Conservation (phyloP, 352 stramenopile genomes). For the Pythium chondricola region DNA sequence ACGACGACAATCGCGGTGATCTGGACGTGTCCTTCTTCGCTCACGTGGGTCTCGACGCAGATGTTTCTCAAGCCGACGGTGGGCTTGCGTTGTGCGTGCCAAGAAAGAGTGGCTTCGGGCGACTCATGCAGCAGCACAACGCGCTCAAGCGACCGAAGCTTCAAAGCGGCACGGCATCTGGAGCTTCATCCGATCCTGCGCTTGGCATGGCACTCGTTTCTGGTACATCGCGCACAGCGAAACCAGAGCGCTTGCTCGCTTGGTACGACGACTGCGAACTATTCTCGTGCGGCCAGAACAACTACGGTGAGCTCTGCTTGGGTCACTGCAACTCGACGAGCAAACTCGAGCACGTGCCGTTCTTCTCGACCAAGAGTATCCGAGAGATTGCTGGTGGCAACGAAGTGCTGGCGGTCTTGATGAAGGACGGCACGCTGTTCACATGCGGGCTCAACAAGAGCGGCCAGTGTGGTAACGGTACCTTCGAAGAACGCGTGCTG, state of each 20-base stretch:
- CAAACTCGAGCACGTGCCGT: constrained; percentile 79
- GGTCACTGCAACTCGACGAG: constrained; percentile 84
- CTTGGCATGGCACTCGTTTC: background rate
- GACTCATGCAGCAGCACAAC: constrained; percentile 33
- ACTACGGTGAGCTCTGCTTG: constrained; percentile 83
- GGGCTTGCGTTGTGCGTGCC: constrained; percentile 39
- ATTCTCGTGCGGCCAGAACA: constrained; percentile 87
- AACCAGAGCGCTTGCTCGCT: constrained; percentile 10
- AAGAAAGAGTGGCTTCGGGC: constrained; percentile 46
- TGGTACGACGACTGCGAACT: constrained; percentile 82
- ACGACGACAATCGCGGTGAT: constrained; percentile 68
- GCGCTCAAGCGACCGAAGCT: constrained; percentile 30
- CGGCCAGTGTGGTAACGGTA: constrained; percentile 82
- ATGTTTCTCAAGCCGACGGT: constrained; percentile 28
- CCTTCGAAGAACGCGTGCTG: constrained; percentile 82
- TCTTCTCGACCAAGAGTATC: constrained; percentile 75
- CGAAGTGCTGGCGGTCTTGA: constrained; percentile 78
- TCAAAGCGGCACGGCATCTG: background rate
- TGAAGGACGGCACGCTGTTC: constrained; percentile 75
- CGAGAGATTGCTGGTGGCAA: constrained; percentile 75
- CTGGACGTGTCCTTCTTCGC: constrained; percentile 47
- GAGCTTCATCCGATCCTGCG: background rate
- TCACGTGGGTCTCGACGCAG: constrained; percentile 22
- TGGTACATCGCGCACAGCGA: background rate
- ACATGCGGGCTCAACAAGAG: constrained; percentile 87